phyloP scores from a whole-genome alignment of 192 early-diverging fungal species.

The Backusella macrospora region DNA sequence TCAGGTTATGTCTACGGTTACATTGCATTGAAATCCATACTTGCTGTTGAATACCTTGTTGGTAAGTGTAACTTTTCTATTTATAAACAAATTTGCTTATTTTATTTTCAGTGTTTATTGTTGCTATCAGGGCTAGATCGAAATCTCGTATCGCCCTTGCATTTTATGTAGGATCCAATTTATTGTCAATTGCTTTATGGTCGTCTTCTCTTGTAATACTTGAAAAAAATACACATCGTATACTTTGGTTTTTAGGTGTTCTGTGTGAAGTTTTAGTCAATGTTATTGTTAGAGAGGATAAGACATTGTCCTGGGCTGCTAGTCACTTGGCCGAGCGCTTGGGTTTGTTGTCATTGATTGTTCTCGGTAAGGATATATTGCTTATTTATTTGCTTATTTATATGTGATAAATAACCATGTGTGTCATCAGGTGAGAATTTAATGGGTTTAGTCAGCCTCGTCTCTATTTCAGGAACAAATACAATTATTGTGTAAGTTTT shows the following conservation, averaged over 20 bases:
- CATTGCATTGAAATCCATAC: conserved; percentile 44
- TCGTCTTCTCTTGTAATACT: conserved; percentile 41
- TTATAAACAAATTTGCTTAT: neutral
- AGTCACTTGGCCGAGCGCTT: conserved; percentile 55
- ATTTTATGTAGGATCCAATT: conserved; percentile 47
- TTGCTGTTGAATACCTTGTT: conserved; percentile 48
- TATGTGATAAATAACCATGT: conserved; percentile 10
- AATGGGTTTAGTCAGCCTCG: conserved; percentile 34
- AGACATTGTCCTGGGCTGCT: conserved; percentile 50
- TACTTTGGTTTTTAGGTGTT: conserved; percentile 47
- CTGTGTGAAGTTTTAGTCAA: conserved; percentile 44
- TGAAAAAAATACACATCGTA: conserved; percentile 37
- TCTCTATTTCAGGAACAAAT: conserved; percentile 23
- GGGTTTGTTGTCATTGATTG: conserved; percentile 50
- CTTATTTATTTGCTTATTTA: neutral
- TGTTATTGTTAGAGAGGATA: conserved; percentile 42
- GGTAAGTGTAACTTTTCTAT: conserved; percentile 28
- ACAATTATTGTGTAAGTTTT: conserved; percentile 34
- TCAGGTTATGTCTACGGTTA: conserved; percentile 47
- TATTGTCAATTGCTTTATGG: conserved; percentile 49
- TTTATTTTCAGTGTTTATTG: conserved; percentile 27
- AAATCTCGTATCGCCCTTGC: conserved; percentile 42
- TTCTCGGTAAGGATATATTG: conserved; percentile 40
- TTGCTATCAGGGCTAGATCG: conserved; percentile 30
- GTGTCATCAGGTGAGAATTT: conserved; percentile 33